Evolutionary conservation across 2,329 filamentous ascomycete species (phyloP), one percentile per base, ranked within the genome.

Genomic region (Tolypocladium endophyticum): DNA sequence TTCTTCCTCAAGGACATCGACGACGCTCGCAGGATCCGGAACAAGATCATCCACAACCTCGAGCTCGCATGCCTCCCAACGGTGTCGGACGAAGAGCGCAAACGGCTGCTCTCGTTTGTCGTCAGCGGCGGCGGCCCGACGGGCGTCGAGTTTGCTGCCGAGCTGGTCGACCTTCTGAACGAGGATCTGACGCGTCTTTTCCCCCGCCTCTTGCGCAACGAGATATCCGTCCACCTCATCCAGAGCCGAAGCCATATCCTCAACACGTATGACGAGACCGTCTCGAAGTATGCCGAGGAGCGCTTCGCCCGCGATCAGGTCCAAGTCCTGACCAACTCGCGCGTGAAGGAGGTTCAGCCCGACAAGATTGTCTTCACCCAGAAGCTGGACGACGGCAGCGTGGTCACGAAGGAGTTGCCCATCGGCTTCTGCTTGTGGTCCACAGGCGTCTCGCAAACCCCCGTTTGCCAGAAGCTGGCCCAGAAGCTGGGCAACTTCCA

Each of bases 381-480:
- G 72, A 88, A 90, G 69, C 80, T 81, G 56, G 83, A 89, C 4
- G 79, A 91, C 58, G 92, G 91, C 52, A 83, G 85, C 36, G 74
- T 87, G 0, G 67, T 96, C n/a, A 88, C 86, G 30, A 99, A 99
- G 72, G 94, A 99, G 68, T 84, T 99, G 0, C 93, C 94, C 0
- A 92, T 91, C 79, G 94, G 92, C 35, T 96, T 99, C 77, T 97
- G 94, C 68, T 80, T 99, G 18, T 99, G 94, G 94, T 97, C 94
- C 0, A 99, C 94, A 0, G 94, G 94, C 62, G 93, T 99, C 50
- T 81, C 92, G 0, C 94, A 96, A 71, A 89, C 90, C 5, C 83
- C 89, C 33, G 86, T 99, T 64, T 89, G 85, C 70, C 84, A 91
- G 73, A 87, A 78, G 23, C 77, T 99, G 35, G 87, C 92, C 3